phyloP scores from a whole-genome alignment of 1,284 basidiomycete species.

The Salmacisia buchloeana region DNA sequence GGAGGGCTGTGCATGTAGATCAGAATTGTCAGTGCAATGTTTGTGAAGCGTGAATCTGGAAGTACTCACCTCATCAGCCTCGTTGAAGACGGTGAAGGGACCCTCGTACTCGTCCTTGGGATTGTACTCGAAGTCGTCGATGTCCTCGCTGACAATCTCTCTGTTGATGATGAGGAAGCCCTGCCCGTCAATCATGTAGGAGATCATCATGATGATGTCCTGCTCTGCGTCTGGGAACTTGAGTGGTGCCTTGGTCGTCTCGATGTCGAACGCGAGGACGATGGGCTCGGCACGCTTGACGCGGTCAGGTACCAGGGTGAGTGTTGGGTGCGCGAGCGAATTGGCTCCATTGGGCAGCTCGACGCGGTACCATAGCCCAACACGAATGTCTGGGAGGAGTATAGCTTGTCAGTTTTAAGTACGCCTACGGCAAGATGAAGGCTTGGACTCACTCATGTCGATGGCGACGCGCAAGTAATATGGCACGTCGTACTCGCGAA shows the following conservation, averaged over 20 bases:
- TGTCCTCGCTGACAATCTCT: slow-evolving; percentile 94
- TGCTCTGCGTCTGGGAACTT: slow-evolving; percentile 95
- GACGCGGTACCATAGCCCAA: slow-evolving; percentile 93
- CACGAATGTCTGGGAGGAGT: slow-evolving; percentile 68
- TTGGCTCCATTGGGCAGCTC: slow-evolving; percentile 56
- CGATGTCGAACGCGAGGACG: slow-evolving; percentile 98
- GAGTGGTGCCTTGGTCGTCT: slow-evolving; percentile 94
- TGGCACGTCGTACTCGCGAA: slow-evolving; percentile 92
- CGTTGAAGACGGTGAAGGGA: slow-evolving; percentile 93
- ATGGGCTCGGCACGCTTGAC: slow-evolving; percentile 99
- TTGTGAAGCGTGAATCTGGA: slow-evolving; percentile 22
- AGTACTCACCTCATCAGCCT: slow-evolving; percentile 70
- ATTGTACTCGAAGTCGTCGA: slow-evolving; percentile 98
- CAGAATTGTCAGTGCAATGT: background rate
- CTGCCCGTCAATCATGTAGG: slow-evolving; percentile 94
- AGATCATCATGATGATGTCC: slow-evolving; percentile 99
- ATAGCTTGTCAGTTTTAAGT: background rate
- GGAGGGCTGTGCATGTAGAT: slow-evolving; percentile 57
- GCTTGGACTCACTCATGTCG: slow-evolving; percentile 64
- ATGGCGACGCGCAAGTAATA: slow-evolving; percentile 98
- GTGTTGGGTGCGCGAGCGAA: slow-evolving; percentile 70
- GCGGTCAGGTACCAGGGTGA: slow-evolving; percentile 69
- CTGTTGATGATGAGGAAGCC: slow-evolving; percentile 97
- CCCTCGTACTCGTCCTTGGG: slow-evolving; percentile 97
- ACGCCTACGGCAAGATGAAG: background rate